Base-by-base conservation (phyloP, 2,329 filamentous ascomycete species). In the Allantophomopsis cytisporea region DNA sequence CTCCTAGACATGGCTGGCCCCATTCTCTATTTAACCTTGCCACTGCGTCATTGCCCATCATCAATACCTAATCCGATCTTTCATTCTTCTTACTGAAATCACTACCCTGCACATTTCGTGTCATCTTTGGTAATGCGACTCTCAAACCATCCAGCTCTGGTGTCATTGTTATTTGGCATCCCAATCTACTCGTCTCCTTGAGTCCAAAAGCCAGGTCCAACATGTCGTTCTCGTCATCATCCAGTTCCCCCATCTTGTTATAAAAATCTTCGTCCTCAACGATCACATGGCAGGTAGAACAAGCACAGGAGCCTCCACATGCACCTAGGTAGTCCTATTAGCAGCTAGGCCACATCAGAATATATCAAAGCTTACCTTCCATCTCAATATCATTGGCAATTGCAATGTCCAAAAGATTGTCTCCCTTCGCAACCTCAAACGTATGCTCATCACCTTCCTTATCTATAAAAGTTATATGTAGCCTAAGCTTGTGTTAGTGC, bases 301-400 rank as follows among this genome's bases (percentile, higher is more conserved):
- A 85, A 37, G 80, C 79, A 54, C 80, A 84, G 28, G 76, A 82
- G 21, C 80, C 91, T 49, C 91, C 91, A 55, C 91, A 98, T 11
- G 91, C 91, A 45, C 91, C 76, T 71, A 33, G 38, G 20, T 8
- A 35, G 7, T 17, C 12, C 7, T 18, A 16, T 40, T 16, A 16
- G 17, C 16, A 31, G 2, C 12, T 8, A n/a, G 7, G 6, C n/a
- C 8, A 7, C 7, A 34, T 10, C 4, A 14, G n/a, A 37, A 13
- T 14, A 17, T 28, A 3, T 4, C 3, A 28, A 5, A 28, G 21
- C 35, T 8, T 56, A 73, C 74, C 88, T 68, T 98, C 91, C 89
- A 98, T 96, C 60, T 98, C 91, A 33, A 98, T 67, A 55, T 96
- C 89, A 60, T 96, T 76, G 35, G 83, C 85, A 59, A 95, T 89